A percentile compares a stretch with the other conserved stretches of the same genome.
These are phyloP conservation scores for Fusarium ramigenum DNA, from an alignment of 2,329 filamentous ascomycete species.

Conservation along the genomic window DNA sequence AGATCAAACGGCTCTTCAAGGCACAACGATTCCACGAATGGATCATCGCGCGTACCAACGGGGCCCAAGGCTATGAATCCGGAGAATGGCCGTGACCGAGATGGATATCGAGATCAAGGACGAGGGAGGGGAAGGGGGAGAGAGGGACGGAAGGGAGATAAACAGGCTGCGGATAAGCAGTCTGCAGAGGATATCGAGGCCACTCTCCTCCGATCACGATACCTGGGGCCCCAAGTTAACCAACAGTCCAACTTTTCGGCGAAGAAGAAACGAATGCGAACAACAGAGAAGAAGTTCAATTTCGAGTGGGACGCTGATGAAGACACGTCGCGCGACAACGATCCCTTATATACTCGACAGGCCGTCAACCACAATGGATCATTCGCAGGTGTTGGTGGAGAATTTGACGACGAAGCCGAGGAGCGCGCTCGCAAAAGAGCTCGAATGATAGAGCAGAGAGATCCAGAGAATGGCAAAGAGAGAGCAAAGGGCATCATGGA, in stretches of 20 bases:
- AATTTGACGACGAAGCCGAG: constrained; percentile 65
- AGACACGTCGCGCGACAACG: constrained; percentile 76
- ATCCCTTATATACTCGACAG: constrained; percentile 73
- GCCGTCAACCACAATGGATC: constrained; percentile 46
- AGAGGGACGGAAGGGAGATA: constrained; percentile 50
- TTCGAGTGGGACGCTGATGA: constrained; percentile 98
- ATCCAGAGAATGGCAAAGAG: constrained; percentile 77
- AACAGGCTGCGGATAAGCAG: constrained; percentile 49
- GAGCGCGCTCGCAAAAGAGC: constrained; percentile 67
- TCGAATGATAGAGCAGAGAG: constrained; percentile 76
- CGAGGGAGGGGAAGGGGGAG: constrained; percentile 48
- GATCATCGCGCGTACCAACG: constrained; percentile 64
- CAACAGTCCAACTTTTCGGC: constrained; percentile 86
- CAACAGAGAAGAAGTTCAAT: constrained; percentile 97
- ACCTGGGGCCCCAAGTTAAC: constrained; percentile 91
- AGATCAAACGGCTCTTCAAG: constrained; percentile 43
- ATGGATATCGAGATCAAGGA: constrained; percentile 16
- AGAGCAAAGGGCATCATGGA: constrained; percentile 85
- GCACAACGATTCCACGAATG: constrained; percentile 38
- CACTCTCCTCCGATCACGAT: constrained; percentile 78
- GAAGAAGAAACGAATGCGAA: constrained; percentile 93
- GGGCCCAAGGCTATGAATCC: constrained; percentile 73
- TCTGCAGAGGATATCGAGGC: constrained; percentile 74
- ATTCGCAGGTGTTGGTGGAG: constrained; percentile 60
- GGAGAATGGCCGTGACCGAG: constrained; percentile 50